Evolutionary conservation across 2,329 filamentous ascomycete genomes (phyloP), one percentile per base, ranked within the genome.

Genomic region (Chrysoporthe austroafricana): DNA sequence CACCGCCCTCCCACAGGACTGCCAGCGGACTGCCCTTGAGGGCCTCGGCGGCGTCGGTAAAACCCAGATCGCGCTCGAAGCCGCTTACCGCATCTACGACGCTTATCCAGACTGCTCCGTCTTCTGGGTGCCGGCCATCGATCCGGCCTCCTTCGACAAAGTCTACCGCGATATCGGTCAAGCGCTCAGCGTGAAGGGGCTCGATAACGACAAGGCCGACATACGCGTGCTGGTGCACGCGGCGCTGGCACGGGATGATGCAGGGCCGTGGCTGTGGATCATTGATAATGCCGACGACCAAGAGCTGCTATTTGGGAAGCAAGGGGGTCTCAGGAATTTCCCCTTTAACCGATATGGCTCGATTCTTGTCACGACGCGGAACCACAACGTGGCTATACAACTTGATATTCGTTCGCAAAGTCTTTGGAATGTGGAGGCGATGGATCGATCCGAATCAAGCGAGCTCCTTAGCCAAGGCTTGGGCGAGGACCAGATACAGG

Each of bases 231-330:
- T 81, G 1, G 77, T 84, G 3, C 79, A 79, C 48, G 57, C 50
- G 4, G 71, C 70, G 16, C 68, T 84, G 1, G 77, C 73, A 44
- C 26, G 18, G 26, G 71, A 73, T n/a, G 66, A 46, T n/a, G 67
- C 57, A 1, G 73, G 75, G 1, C 67, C 68, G 1, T 84, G 80
- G 82, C 72, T 84, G 1, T 66, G 83, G 52, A 73, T 84, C 50
- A 61, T 84, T 18, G 81, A 84, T 65, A 84, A 82, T 62, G 79
- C 78, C 14, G 80, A 84, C 64, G 79, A 84, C 66, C 58, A 62
- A 4, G 67, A 76, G 1, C 66, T 81, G 2, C 64, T 79, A 0
- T 73, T 76, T 50, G 70, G 70, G 26, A 11, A 66, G 6, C 44
- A 69, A 5, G 14, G 63, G 6, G 70, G 78, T 1, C 50, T 43